phyloP scores from a whole-genome alignment of 768 basidiomycete species.

The Russula compacta region DNA sequence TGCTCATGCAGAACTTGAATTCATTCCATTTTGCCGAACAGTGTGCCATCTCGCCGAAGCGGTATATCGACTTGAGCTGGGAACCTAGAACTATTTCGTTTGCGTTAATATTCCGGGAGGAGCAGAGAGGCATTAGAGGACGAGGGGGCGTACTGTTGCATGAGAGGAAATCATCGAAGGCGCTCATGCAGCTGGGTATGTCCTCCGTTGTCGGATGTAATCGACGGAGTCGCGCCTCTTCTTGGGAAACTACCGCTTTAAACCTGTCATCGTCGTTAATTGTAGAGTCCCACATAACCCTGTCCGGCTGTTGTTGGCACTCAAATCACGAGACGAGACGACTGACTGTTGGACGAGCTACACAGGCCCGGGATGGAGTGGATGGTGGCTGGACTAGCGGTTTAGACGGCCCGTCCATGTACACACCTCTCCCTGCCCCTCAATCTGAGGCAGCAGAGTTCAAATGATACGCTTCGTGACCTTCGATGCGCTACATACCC shows the following conservation, averaged over 20 bases:
- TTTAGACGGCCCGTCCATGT: neutral
- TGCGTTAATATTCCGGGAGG: neutral
- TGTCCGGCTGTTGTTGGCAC: neutral
- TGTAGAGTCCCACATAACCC: neutral
- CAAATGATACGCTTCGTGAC: slow-evolving; percentile 51
- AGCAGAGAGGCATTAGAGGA: neutral
- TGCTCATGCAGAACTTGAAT: slow-evolving; percentile 89
- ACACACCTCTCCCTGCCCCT: neutral
- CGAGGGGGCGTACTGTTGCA: slow-evolving; percentile 49
- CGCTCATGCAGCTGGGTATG: slow-evolving; percentile 70
- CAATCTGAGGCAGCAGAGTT: too few relatives aligned
- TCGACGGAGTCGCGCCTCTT: slow-evolving; percentile 52
- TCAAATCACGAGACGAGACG: neutral
- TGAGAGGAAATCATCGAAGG: slow-evolving; percentile 62
- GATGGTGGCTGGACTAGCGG: too few relatives aligned
- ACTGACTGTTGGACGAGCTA: neutral
- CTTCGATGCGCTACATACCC: slow-evolving; percentile 75
- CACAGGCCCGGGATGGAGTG: too few relatives aligned
- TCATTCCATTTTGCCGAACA: slow-evolving; percentile 78
- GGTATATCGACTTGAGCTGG: slow-evolving; percentile 80
- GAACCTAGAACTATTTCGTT: slow-evolving; percentile 31
- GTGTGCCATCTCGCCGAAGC: slow-evolving; percentile 64
- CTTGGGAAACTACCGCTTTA: slow-evolving; percentile 52
- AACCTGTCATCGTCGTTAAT: slow-evolving; percentile 29
- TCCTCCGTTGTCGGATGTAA: slow-evolving; percentile 71